Base-by-base conservation (phyloP, 176 grass and related monocot genomes). In the Zizania latifolia region DNA sequence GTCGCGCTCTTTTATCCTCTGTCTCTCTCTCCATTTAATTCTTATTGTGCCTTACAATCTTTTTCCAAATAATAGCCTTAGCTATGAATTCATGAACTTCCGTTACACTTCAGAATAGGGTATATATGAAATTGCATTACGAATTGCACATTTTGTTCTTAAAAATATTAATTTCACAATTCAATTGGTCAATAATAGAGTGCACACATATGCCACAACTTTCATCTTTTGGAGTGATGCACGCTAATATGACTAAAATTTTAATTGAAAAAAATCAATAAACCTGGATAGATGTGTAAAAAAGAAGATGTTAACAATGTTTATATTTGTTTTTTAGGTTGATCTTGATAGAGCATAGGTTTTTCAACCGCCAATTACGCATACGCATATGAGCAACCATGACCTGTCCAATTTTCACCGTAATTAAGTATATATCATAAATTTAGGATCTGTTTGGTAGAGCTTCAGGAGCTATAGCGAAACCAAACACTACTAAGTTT, bases 111-210 rank as follows among this genome's bases (percentile, higher is more conserved):
- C 15, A 13, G 43, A 48, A 16, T 26, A 35, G 22, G n/a, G 48
- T 53, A 10, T 22, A 8, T 34, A n/a, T 36, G 51, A 60, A 43
- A 45, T 44, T 13, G 22, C 9, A 14, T 36, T 58, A 68, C n/a
- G n/a, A n/a, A n/a, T n/a, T n/a, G n/a, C n/a, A n/a, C n/a, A n/a
- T n/a, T n/a, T n/a, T n/a, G n/a, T n/a, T n/a, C n/a, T n/a, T n/a
- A n/a, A n/a, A n/a, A n/a, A n/a, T n/a, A n/a, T n/a, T n/a, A n/a
- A n/a, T 13, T 66, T 1, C 10, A 4, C 14, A 40, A 65, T 65
- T 82, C 45, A 65, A 34, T 34, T 48, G 58, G 24, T 73, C 43
- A 66, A 65, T 41, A 17, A 82, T n/a, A 21, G n/a, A 13, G 9
- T 71, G 28, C 10, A 29, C 14, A 62, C 29, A 13, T 72, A 62